Conservation (phyloP, 192 early-diverging fungal genomes). For the Chytriomyces hyalinus region DNA sequence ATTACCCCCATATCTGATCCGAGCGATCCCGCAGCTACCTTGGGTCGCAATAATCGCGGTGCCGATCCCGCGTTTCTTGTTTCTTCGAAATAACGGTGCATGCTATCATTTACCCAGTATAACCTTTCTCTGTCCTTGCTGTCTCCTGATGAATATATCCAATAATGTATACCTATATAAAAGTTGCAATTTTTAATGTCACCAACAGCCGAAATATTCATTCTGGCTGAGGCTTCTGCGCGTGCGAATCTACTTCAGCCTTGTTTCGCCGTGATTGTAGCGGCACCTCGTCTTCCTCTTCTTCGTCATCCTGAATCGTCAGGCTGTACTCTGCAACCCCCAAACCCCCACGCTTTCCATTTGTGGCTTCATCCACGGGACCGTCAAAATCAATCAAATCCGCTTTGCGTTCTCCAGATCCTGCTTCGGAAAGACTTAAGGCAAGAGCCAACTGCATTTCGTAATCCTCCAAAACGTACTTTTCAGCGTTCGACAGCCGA, state of each 20-base stretch:
- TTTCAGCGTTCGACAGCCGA: constrained; percentile 12
- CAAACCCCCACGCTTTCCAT: not conserved
- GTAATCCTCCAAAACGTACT: constrained; percentile 52
- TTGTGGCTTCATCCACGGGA: not conserved
- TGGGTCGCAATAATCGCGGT: no score
- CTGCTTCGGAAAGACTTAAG: constrained; percentile 28
- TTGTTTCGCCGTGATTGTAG: not conserved
- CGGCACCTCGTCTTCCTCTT: not conserved
- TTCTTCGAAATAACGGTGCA: no score
- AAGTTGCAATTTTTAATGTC: no score
- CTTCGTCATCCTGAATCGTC: not conserved
- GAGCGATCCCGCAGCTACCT: no score
- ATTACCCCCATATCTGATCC: no score
- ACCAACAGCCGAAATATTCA: no score
- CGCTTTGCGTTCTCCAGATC: not conserved
- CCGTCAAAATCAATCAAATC: not conserved
- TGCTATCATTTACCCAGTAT: no score
- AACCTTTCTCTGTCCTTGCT: no score
- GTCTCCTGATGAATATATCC: no score
- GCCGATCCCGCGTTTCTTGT: no score
- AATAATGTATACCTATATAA: no score
- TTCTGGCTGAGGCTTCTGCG: not conserved
- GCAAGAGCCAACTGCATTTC: constrained; percentile 61
- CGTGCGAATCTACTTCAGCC: not conserved
- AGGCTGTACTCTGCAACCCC: not conserved